These are phyloP conservation scores for Stromatinia cepivora DNA, from an alignment of 2,329 filamentous ascomycete species.

Conservation along the genomic window DNA sequence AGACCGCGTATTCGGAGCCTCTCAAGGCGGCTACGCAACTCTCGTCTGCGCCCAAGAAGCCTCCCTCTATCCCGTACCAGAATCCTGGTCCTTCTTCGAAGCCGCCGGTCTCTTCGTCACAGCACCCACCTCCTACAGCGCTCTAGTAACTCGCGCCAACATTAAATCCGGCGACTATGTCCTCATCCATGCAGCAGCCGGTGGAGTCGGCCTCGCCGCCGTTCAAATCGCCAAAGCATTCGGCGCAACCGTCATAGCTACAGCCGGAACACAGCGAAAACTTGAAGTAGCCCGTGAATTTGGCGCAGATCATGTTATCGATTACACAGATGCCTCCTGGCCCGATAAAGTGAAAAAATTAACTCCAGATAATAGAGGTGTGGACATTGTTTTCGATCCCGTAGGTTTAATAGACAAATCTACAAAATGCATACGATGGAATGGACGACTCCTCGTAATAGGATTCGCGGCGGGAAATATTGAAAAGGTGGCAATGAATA, in stretches of 20 bases:
- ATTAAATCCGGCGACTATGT: conserved; percentile 82
- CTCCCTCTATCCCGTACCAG: conserved; percentile 70
- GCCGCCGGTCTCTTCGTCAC: conserved; percentile 91
- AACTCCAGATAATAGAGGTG: conserved; percentile 66
- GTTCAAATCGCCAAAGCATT: conserved; percentile 93
- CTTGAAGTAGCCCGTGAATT: conserved; percentile 75
- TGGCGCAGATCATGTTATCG: conserved; percentile 80
- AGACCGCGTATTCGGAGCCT: conserved; percentile 81
- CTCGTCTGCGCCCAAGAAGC: conserved; percentile 67
- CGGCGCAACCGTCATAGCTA: conserved; percentile 90
- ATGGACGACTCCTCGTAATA: conserved; percentile 81
- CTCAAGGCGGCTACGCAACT: conserved; percentile 83
- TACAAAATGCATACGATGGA: conserved; percentile 92
- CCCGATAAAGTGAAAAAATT: conserved; percentile 72
- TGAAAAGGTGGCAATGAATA: conserved; percentile 90
- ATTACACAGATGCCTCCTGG: conserved; percentile 69
- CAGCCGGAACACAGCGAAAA: conserved; percentile 79
- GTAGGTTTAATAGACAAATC: conserved; percentile 86
- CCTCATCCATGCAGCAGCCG: conserved; percentile 87
- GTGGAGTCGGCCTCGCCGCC: conserved; percentile 86
- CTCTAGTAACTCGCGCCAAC: conserved; percentile 73
- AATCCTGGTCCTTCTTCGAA: conserved; percentile 79
- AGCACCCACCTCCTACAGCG: conserved; percentile 85
- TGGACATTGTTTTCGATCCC: conserved; percentile 94
- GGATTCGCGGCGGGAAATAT: conserved; percentile 86